These are phyloP conservation scores for Laetiporus sulphureus DNA, from an alignment of 1,284 basidiomycete genomes.

Conservation along the genomic window DNA sequence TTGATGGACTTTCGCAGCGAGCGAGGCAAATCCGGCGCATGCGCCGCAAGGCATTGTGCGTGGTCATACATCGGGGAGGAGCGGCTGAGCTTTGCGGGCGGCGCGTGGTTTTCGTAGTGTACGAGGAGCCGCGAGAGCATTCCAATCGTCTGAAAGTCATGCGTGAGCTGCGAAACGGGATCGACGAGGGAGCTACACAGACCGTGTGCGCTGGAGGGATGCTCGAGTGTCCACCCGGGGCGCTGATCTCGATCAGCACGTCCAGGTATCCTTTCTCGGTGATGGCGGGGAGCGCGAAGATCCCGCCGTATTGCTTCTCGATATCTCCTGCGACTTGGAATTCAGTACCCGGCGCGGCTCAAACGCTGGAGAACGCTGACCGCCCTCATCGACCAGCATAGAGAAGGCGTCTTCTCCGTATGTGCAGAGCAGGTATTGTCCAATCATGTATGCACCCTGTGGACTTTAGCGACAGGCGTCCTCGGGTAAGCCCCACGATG, in stretches of 20 bases:
- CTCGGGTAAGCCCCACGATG: too few species aligned
- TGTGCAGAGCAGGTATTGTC: constrained; percentile 35
- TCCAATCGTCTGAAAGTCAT: constrained; percentile 39
- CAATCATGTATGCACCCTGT: constrained; percentile 44
- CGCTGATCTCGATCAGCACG: constrained; percentile 37
- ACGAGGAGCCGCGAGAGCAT: constrained; percentile 43
- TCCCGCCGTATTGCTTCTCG: constrained; percentile 20
- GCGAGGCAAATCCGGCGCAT: constrained; percentile 16
- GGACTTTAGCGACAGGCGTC: too few species aligned
- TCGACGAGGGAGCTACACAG: neutral
- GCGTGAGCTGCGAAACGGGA: neutral
- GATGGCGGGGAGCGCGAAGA: constrained; percentile 44
- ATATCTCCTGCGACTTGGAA: constrained; percentile 25
- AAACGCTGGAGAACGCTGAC: constrained; percentile 23
- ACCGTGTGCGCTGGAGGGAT: constrained; percentile 52
- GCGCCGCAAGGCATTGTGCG: constrained; percentile 22
- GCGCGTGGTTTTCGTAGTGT: constrained; percentile 21
- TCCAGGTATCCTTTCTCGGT: constrained; percentile 64
- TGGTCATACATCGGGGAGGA: constrained; percentile 36
- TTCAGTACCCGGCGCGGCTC: neutral
- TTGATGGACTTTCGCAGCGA: constrained; percentile 26
- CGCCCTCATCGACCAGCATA: constrained; percentile 47
- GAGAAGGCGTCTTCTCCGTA: constrained; percentile 49
- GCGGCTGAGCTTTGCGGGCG: constrained; percentile 38
- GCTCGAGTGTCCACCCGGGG: constrained; percentile 63